Base-by-base conservation (phyloP, 345 rosid species). In the Hibiscus syriacus region DNA sequence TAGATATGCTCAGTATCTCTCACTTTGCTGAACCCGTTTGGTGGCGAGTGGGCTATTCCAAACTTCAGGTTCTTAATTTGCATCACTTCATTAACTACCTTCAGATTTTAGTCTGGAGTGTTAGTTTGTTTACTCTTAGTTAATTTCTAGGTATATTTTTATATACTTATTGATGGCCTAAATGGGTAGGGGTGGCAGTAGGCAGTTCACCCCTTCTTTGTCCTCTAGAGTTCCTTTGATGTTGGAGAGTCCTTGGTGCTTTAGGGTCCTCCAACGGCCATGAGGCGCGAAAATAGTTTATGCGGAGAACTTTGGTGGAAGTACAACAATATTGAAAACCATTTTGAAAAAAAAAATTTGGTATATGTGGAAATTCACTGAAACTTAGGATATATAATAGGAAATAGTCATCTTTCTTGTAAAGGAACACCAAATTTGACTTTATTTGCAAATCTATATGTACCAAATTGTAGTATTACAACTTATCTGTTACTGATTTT, bases 31-130 rank as follows among this genome's bases (percentile, higher is more conserved):
- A 92, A 74, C 96, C 98, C 7, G 89, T 92, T 36, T 92, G 97
- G 96, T 92, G 98, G 96, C 78, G 84, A 64, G 98, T 92, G 53
- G 97, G 98, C 72, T 90, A 88, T 49, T 87, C 98, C 3, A 90
- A 92, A 78, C 96, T 92, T 63, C 81, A 92, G 93, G 97, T 80
- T 17, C 14, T 36, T 65, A 25, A 63, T 23, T 25, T 38, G 17
- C 29, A 25, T 19, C n/a, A 22, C 17, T 60, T 60, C 48, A 9
- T 59, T 36, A 38, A 11, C 14, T 19, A 19, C 64, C 25, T 59
- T 59, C 26, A 60, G 5, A 38, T 23, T 30, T 4, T 17, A 3
- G 29, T 26, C 27, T n/a, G 45, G 13, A 34, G 34, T 34, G 45
- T 34, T 5, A 22, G 16, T 39, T 5, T 3, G 12, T 52, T n/a